These are phyloP conservation scores for Nematocida sp. DNA, from an alignment of 371 early-diverging fungal species.

Conservation along the genomic window DNA sequence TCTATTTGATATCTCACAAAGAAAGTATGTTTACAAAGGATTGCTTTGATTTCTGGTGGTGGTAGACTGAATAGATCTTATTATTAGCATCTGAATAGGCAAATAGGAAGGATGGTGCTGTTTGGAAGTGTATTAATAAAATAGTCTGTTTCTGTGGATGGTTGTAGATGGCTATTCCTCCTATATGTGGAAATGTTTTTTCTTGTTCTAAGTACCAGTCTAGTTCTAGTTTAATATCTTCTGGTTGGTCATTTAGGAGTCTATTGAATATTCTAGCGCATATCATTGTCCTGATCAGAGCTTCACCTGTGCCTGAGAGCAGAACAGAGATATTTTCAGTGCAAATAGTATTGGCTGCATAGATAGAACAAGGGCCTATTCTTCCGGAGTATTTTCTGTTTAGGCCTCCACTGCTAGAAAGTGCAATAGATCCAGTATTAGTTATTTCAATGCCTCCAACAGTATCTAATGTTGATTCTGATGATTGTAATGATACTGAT, in stretches of 20 bases:
- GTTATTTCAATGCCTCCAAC: neutral
- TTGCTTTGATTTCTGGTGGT: neutral
- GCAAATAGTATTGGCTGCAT: slow-evolving; percentile 21
- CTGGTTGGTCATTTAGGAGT: neutral
- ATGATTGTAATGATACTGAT: neutral
- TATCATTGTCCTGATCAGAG: neutral
- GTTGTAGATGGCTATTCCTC: no score
- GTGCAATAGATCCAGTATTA: neutral
- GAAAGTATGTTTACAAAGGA: no score
- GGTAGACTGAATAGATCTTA: neutral
- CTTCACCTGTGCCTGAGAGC: slow-evolving; percentile 38
- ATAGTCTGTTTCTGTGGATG: no score
- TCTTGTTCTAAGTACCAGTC: slow-evolving; percentile 6
- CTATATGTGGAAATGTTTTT: neutral
- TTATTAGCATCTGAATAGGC: slow-evolving; percentile 1
- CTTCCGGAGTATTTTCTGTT: neutral
- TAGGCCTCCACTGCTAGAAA: slow-evolving; percentile 39
- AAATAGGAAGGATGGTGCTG: slow-evolving; percentile 28
- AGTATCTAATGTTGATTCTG: neutral
- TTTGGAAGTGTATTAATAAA: slow-evolving; percentile 36
- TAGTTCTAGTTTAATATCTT: slow-evolving; percentile 16
- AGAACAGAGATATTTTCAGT: neutral
- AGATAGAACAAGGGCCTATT: slow-evolving; percentile 41
- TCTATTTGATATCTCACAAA: neutral
- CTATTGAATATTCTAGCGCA: neutral